Evolutionary conservation across 306 rosid species (phyloP).

Genomic region (Acmispon strigosus): DNA sequence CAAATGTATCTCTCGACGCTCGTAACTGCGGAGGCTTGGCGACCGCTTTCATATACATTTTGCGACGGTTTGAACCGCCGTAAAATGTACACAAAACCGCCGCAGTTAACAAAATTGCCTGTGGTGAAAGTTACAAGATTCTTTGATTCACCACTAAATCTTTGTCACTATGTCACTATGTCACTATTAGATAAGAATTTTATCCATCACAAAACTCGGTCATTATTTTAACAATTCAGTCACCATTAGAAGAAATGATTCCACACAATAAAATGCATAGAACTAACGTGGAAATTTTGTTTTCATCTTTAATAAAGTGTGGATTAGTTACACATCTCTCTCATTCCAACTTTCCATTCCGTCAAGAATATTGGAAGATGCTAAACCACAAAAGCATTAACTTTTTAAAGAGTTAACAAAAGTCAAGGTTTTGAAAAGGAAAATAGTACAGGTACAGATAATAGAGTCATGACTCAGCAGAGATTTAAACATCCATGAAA

Average conservation of each 20-base stretch:
- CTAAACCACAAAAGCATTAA: conserved; percentile 17
- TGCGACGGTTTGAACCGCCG: too few species aligned
- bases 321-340: conserved; percentile 32
- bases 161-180: too few species aligned
- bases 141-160: too few species aligned
- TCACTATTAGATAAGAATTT: too few species aligned
- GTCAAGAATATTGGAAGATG: conserved; percentile 23
- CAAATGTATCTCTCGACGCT: too few species aligned
- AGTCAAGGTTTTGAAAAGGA: conserved; percentile 15
- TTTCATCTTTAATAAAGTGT: neutral
- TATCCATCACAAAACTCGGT: too few species aligned
- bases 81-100: too few species aligned
- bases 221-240: too few species aligned
- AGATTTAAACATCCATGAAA: conserved; percentile 13
- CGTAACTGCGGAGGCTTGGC: too few species aligned
- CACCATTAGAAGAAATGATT: neutral
- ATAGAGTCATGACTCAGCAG: conserved; percentile 34
- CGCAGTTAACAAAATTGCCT: too few species aligned
- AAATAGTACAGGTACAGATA: neutral
- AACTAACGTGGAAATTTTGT: neutral
- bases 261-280: neutral
- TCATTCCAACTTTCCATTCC: conserved; percentile 5
- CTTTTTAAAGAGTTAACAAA: conserved; percentile 6
- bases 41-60: too few species aligned
- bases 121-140: too few species aligned